phyloP scores from a whole-genome alignment of 257 asterid species.

The Knoxia roxburghii region DNA sequence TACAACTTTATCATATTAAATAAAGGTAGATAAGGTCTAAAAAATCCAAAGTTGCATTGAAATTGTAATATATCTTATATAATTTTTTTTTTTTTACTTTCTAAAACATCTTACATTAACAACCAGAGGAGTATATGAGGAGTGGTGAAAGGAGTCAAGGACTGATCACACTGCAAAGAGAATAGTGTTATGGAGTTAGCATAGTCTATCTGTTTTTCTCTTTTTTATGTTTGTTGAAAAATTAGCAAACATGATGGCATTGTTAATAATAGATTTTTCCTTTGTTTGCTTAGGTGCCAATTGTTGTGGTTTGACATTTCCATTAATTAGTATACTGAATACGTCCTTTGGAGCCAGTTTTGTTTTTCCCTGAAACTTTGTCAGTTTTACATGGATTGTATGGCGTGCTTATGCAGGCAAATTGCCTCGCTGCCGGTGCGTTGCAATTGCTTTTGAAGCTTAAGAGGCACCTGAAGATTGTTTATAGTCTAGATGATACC shows the following conservation, averaged over 20 bases:
- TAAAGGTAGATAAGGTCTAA: too few relatives aligned
- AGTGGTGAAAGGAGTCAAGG: background rate
- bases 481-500: constrained; percentile 69
- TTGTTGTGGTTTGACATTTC: background rate
- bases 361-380: too few relatives aligned
- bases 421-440: constrained; percentile 83
- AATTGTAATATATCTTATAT: too few relatives aligned
- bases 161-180: background rate
- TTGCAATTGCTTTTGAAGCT: constrained; percentile 83
- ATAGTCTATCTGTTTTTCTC: too few relatives aligned
- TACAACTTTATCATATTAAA: too few relatives aligned
- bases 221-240: too few relatives aligned
- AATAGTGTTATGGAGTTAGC: background rate
- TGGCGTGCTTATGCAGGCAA: constrained; percentile 45
- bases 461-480: constrained; percentile 91
- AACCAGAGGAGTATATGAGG: too few relatives aligned
- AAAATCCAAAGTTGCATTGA: too few relatives aligned
- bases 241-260: too few relatives aligned
- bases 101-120: too few relatives aligned
- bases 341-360: background rate
- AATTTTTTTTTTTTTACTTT: too few relatives aligned
- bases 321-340: background rate
- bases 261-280: background rate
- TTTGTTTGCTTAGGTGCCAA: background rate
- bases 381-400: too few relatives aligned